Base-by-base conservation (phyloP, 2,329 filamentous ascomycete genomes). In the Botrytis paeoniae region DNA sequence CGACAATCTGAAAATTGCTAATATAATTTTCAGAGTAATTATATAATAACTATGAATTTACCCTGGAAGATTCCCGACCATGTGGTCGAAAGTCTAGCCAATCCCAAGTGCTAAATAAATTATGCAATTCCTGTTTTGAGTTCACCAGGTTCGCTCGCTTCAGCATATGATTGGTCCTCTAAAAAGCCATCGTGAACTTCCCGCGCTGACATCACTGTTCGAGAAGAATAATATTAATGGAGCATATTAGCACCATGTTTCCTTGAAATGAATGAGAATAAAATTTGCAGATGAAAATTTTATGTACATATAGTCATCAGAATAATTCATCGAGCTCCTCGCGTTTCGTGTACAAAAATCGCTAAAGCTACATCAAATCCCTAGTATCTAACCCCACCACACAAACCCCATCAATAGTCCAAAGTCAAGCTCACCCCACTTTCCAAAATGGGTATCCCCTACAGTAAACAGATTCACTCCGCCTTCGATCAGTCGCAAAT, bases 401-500 rank as follows among this genome's bases (percentile, higher is more conserved):
- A n/a, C 37, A 22, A 25, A 16, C 20, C 20, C 22, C 1, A 22
- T 7, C 12, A 16, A 12, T 10, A 5, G 0, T 45, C n/a, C 18
- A 32, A 32, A 65, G 22, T 43, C 29, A n/a, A 35, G 8, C 4
- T 29, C 61, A 43, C 8, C 29, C 18, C 62, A 25, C 8, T 10
- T 10, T 29, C 8, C 62, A 66, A 39, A 54, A 66, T 66, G 64
- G 45, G 64, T n/a, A 35, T 66, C 1, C 64, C 64, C 0, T 66
- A 66, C 35, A 66, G 64, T 45, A 66, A 66, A 51, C 64, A 66
- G 20, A 66, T 66, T 16, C 64, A 51, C 1, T 12, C 32, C 45
- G 64, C 64, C 16, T 54, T 66, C 35, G 25, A 35, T 1, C 64
- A 66, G n/a, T 66, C 64, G 14, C 64, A 66, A 54, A 66, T 51